Conservation (phyloP, 2,329 filamentous ascomycete species). For the Lachnum nothofagi region DNA sequence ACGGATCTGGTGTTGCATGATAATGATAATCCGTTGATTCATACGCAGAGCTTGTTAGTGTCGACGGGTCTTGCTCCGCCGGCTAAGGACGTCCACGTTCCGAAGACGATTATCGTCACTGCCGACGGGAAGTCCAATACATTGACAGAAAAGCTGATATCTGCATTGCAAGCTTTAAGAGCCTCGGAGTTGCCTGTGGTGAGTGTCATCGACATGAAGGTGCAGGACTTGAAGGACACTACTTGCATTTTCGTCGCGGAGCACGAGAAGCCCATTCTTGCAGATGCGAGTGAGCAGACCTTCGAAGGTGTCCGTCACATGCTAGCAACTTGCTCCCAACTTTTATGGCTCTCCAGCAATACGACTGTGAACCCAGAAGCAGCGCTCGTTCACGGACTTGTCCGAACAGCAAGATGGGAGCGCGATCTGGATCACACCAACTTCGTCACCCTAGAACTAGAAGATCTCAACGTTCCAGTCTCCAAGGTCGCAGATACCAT, state of each 20-base stretch:
- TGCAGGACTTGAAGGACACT: constrained; percentile 34
- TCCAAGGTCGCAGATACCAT: background rate
- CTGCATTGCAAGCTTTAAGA: background rate
- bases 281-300: constrained; percentile 35
- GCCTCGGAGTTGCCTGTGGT: constrained; percentile 33
- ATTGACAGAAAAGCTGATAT: background rate
- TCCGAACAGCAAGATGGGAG: constrained; percentile 25
- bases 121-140: background rate
- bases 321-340: constrained; percentile 33
- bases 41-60: background rate
- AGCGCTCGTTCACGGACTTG: constrained; percentile 3
- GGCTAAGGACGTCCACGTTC: too few species aligned
- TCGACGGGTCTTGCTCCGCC: too few species aligned
- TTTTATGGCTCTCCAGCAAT: constrained; percentile 46
- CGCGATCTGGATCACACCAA: constrained; percentile 26
- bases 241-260: constrained; percentile 46
- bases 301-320: constrained; percentile 41
- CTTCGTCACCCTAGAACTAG: constrained; percentile 24
- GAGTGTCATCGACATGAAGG: constrained; percentile 32
- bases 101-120: background rate
- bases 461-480: constrained; percentile 35
- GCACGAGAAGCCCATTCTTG: constrained; percentile 33
- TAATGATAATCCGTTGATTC: background rate
- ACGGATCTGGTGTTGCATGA: constrained; percentile 20
- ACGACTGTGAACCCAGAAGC: constrained; percentile 24